Conservation (phyloP, 208 protist species). For the Acanthamoeba lenticulata region DNA sequence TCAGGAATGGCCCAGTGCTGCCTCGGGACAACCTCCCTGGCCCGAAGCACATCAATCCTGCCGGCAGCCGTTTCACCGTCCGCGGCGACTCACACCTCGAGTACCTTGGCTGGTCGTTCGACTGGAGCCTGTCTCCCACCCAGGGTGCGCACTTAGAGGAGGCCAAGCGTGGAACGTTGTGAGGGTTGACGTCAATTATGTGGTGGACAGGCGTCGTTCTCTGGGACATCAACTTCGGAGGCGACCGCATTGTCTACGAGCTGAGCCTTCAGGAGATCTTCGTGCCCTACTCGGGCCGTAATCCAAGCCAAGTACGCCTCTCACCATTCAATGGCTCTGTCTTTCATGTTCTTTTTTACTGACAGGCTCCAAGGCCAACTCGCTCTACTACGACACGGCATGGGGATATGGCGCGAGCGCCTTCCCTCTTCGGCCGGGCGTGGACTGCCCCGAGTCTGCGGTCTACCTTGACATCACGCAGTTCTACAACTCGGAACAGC, state of each 20-base stretch:
- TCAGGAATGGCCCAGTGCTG: not conserved
- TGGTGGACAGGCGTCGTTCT: not conserved
- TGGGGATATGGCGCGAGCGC: not conserved
- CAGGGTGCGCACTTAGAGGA: not conserved
- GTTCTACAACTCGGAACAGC: not conserved
- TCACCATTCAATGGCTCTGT: not conserved
- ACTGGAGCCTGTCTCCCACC: not conserved
- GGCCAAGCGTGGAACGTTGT: too few relatives aligned
- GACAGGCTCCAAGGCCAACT: not conserved
- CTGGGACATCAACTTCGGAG: not conserved
- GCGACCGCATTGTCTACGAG: constrained; percentile 29
- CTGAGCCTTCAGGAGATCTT: not conserved
- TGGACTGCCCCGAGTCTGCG: not conserved
- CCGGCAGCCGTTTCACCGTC: not conserved
- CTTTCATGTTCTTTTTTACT: too few relatives aligned
- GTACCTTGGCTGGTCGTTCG: not conserved
- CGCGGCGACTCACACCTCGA: not conserved
- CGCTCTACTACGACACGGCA: not conserved
- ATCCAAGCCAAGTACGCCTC: not conserved
- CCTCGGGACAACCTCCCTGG: not conserved
- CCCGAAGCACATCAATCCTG: not conserved
- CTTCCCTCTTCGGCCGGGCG: not conserved
- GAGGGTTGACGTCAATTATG: too few relatives aligned
- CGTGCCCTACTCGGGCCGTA: constrained; percentile 15
- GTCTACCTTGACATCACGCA: not conserved